Percentiles rank a stretch among this genome's conserved stretches.
Conservation (phyloP, 495 filamentous ascomycete genomes). For the Corynascus novoguineensis region DNA sequence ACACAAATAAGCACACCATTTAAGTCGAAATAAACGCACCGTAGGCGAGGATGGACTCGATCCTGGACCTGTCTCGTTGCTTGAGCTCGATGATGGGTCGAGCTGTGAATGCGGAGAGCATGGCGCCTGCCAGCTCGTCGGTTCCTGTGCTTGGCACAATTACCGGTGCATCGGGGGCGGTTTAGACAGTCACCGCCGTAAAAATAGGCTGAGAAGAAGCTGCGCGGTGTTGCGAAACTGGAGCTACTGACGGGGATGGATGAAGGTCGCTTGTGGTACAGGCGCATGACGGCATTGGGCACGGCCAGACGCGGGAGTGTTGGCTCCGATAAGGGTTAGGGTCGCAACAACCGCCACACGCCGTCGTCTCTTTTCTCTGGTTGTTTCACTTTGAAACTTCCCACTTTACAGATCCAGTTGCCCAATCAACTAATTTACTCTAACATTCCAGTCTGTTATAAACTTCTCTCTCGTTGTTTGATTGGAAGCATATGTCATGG, state of each 20-base stretch:
- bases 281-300: constrained; percentile 4
- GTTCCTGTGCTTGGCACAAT: constrained; percentile 13
- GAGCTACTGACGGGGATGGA: neutral
- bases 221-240: neutral
- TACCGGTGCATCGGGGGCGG: constrained; percentile 22
- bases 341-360: too few relatives aligned
- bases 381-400: too few relatives aligned
- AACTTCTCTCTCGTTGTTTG: too few relatives aligned
- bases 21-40: constrained; percentile 45
- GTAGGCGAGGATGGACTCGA: constrained; percentile 89
- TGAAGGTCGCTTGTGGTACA: neutral
- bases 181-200: too few relatives aligned
- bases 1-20: too few relatives aligned
- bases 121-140: constrained; percentile 44
- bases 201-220: neutral
- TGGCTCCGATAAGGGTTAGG: neutral
- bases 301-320: too few relatives aligned
- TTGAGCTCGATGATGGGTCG: constrained; percentile 94
- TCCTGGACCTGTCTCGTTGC: constrained; percentile 87
- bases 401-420: too few relatives aligned
- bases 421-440: too few relatives aligned
- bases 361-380: too few relatives aligned
- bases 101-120: constrained; percentile 97
- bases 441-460: too few relatives aligned
- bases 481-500: too few relatives aligned